Evolutionary conservation across 2,329 filamentous ascomycete species (phyloP).

Genomic region (Epichloe aotearoae): DNA sequence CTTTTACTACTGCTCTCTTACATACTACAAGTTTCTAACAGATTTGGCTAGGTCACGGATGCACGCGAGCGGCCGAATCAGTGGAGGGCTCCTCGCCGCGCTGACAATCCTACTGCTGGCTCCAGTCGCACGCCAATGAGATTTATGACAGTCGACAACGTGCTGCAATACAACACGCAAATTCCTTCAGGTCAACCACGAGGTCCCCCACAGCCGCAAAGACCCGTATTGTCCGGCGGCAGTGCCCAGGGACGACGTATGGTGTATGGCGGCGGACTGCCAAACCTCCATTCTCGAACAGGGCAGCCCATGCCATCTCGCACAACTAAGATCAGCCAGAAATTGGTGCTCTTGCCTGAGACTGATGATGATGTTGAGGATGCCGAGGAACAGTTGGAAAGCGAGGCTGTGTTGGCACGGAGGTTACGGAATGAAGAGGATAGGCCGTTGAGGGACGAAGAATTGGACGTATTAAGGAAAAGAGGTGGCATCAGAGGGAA

Average conservation of each 20-base stretch:
- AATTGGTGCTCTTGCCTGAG: conserved; percentile 88
- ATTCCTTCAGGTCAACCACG: conserved; percentile 90
- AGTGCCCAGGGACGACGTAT: conserved; percentile 12
- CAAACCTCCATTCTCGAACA: conserved; percentile 28
- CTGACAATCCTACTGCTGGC: conserved; percentile 18
- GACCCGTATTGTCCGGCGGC: conserved; percentile 10
- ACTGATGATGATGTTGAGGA: conserved; percentile 46
- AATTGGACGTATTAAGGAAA: conserved; percentile 50
- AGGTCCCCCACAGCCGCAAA: conserved; percentile 43
- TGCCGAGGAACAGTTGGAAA: conserved; percentile 45
- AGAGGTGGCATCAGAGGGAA: conserved; percentile 56
- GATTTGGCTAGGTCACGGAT: conserved; percentile 22
- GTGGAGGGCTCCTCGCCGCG: conserved; percentile 20
- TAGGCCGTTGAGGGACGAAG: conserved; percentile 52
- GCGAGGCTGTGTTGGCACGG: conserved; percentile 22
- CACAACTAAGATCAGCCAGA: conserved; percentile 90
- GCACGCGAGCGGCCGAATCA: conserved; percentile 22
- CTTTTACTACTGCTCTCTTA: not conserved
- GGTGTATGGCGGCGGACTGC: conserved; percentile 24
- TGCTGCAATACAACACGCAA: conserved; percentile 85
- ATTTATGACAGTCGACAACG: conserved; percentile 84
- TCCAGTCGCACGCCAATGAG: conserved; percentile 41
- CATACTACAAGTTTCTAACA: conserved; percentile 5
- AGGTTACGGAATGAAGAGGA: conserved; percentile 44
- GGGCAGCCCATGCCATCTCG: conserved; percentile 61